These are phyloP conservation scores for Cercophora samala DNA, from an alignment of 495 filamentous ascomycete genomes.

Conservation along the genomic window DNA sequence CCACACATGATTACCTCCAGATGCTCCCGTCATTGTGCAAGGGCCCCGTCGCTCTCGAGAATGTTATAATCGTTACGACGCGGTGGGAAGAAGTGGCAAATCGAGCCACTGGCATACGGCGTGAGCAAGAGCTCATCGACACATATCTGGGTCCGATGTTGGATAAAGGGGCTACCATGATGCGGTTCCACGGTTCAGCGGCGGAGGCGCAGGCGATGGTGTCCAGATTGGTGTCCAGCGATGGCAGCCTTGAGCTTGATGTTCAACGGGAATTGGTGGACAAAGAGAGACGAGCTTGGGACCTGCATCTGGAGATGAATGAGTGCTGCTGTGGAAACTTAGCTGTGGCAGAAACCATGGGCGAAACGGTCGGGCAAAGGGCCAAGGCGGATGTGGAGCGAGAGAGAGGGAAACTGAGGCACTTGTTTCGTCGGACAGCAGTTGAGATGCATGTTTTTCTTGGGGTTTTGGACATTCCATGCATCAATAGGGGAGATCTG, in stretches of 20 bases:
- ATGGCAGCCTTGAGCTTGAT: background rate
- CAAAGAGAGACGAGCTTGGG: background rate
- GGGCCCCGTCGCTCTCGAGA: background rate
- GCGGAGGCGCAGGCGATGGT: constrained; percentile 5
- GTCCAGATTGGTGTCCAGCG: background rate
- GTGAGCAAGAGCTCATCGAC: background rate
- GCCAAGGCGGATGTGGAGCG: background rate
- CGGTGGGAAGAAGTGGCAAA: background rate
- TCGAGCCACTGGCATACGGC: background rate
- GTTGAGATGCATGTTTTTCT: background rate
- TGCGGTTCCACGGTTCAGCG: background rate
- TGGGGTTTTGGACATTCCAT: background rate
- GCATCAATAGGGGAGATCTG: background rate
- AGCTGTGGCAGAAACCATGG: background rate
- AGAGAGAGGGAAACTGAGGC: background rate
- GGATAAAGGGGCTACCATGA: background rate
- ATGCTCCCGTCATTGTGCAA: background rate
- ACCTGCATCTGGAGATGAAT: background rate
- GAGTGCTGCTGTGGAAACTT: background rate
- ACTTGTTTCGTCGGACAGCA: background rate
- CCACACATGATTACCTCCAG: background rate
- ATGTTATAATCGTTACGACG: background rate
- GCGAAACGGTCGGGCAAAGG: background rate
- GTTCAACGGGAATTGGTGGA: constrained; percentile 8
- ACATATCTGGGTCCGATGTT: background rate